Base-by-base conservation (phyloP, 2,329 filamentous ascomycete species). In the Plenodomus tracheiphilus region DNA sequence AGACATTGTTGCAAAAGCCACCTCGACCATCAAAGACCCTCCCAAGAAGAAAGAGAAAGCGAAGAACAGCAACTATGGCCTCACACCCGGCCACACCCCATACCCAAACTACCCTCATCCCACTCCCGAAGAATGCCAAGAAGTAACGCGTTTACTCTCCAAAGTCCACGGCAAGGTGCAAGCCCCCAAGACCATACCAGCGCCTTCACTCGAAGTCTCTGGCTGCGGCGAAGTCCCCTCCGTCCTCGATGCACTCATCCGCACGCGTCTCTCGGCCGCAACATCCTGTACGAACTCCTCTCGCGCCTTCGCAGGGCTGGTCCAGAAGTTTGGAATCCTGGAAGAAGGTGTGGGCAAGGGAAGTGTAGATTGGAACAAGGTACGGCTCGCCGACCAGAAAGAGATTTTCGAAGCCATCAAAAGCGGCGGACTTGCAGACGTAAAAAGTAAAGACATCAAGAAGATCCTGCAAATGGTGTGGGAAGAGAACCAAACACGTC, bases 351-450 rank as follows among this genome's bases (percentile, higher is more conserved):
- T 86, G 9, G 87, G 86, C 4, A 84, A 86, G 58, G 86, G 86
- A 2, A 89, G 86, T 46, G 85, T 91, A 7, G 77, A 91, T 65
- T 93, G 88, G 87, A 83, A 90, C 58, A 83, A 82, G 9, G 85
- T 92, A 1, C 81, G 84, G 18, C 69, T 75, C 20, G 82, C 85
- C 1, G 70, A 82, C 1, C 66, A 82, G 4, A 75, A 81, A 34
- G 82, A 87, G 5, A 76, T 94, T n/a, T 82, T 81, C 39, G 74
- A 86, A 42, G 82, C 87, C 0, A 91, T 94, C 63, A 85, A 84
- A 58, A 73, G 75, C 7, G 89, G 88, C 9, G 91, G 91, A 0
- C 75, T 92, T 2, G 86, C 84, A 2, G 80, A 82, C n/a, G 77
- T 79, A 15, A 94, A 92, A 71, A 85, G 84, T 50, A 85, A 81